phyloP scores from a whole-genome alignment of 257 asterid species.

The Paraleonurus japonicus region DNA sequence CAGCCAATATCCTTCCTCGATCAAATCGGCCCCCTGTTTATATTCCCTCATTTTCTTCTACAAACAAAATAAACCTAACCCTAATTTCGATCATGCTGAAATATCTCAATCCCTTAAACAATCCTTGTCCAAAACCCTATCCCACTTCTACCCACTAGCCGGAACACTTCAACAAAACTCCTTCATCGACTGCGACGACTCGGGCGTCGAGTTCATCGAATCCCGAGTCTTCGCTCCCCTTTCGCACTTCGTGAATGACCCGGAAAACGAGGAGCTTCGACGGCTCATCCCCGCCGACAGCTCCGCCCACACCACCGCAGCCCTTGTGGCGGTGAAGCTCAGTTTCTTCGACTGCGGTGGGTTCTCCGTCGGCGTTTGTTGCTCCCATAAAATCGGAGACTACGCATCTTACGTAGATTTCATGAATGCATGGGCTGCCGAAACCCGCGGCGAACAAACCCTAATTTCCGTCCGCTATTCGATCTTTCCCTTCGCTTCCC shows the following conservation, averaged over 20 bases:
- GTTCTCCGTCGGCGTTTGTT: neutral
- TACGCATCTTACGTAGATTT: neutral
- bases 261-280: neutral
- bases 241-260: neutral
- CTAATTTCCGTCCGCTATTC: neutral
- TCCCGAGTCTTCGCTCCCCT: slow-evolving; percentile 6
- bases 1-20: neutral
- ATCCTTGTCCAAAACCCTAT: neutral
- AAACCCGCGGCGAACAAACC: neutral
- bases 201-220: slow-evolving; percentile 14
- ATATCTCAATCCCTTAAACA: neutral
- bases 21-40: neutral
- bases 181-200: slow-evolving; percentile 1
- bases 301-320: neutral
- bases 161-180: neutral
- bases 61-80: neutral
- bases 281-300: neutral
- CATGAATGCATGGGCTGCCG: slow-evolving; percentile 24
- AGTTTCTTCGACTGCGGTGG: neutral
- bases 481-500: neutral
- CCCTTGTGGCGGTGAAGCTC: neutral
- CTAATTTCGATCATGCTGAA: neutral
- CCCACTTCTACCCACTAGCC: neutral
- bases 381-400: slow-evolving; percentile 13
- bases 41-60: neutral